Evolutionary conservation across 73 alveolate species (phyloP).

Genomic region (Paramecium sexaurelia): DNA sequence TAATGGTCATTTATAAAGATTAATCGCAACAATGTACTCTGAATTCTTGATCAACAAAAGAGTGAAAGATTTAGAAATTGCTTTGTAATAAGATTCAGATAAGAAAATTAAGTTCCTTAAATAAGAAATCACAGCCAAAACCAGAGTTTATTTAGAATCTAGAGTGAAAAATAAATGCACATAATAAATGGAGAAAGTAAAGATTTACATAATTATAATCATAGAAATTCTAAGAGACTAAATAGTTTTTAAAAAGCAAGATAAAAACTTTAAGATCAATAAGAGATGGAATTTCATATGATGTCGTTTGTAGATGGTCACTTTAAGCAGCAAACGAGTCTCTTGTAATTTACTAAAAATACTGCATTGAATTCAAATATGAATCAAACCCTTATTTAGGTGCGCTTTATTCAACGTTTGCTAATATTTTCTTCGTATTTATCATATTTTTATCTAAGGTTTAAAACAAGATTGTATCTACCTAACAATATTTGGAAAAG

Average conservation of each 20-base stretch:
- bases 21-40: conserved; percentile 8
- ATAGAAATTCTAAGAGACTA: not conserved
- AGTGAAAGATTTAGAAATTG: not conserved
- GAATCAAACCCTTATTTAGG: not conserved
- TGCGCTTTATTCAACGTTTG: not conserved
- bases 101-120: not conserved
- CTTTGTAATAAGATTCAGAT: not conserved
- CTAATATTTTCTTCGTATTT: not conserved
- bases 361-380: not conserved
- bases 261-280: not conserved
- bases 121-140: not conserved
- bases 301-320: conserved; percentile 17
- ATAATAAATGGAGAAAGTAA: not conserved
- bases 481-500: not conserved
- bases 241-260: not conserved
- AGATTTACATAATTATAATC: not conserved
- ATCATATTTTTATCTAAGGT: not conserved
- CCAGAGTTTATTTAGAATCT: not conserved
- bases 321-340: conserved; percentile 10
- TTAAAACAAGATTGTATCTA: not conserved
- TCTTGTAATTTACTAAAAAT: not conserved
- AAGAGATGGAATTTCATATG: not conserved
- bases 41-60: not conserved
- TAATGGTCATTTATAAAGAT: conserved; percentile 13
- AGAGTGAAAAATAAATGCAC: conserved; percentile 21